Base-by-base conservation (phyloP, 345 rosid genomes). In the Microthlaspi erraticum region DNA sequence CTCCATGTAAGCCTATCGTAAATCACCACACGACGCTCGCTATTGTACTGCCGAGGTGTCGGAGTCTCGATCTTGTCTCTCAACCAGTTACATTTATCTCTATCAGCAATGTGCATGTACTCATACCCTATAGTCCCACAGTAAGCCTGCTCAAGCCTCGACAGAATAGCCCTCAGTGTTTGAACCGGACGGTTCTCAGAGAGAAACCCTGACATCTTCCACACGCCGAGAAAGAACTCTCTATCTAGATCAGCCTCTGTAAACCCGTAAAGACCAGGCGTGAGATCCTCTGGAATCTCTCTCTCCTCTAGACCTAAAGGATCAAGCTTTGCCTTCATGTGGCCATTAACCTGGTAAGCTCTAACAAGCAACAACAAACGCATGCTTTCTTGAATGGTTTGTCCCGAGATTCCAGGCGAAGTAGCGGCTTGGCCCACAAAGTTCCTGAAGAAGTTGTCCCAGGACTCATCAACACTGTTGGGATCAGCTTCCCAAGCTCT, bases 341-440 rank as follows among this genome's bases (percentile, higher is more conserved):
- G 96, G 45, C 96, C 96, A 70, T 82, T 87, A 70, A 87, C 96
- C 78, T 87, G 96, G 62, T 90, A 90, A 73, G 93, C 96, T 72
- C 96, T 84, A 43, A 90, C 88, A 10, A 90, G 79, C 64, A 87
- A 71, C 77, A 90, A 34, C 75, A 90, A 60, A 8, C 96, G 90
- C 96, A 90, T 90, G 62, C 96, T 90, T 73, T 90, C 96, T 73
- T 88, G 91, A 60, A 90, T 90, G 2, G 96, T 88, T 72, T 90
- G 96, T 17, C 96, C 94, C 0, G 97, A 90, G 70, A 90, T 82
- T 29, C 94, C 94, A 39, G 86, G 87, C 7, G 87, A 74, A 0
- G 91, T 80, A 9, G 87, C 79, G 17, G 90, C 89, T 79, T 90
- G 91, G 41, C 97, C 97, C 32, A 88, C 86, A 70, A 90, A 90